Conservation (phyloP, 345 rosid species). For the Murraya paniculata region DNA sequence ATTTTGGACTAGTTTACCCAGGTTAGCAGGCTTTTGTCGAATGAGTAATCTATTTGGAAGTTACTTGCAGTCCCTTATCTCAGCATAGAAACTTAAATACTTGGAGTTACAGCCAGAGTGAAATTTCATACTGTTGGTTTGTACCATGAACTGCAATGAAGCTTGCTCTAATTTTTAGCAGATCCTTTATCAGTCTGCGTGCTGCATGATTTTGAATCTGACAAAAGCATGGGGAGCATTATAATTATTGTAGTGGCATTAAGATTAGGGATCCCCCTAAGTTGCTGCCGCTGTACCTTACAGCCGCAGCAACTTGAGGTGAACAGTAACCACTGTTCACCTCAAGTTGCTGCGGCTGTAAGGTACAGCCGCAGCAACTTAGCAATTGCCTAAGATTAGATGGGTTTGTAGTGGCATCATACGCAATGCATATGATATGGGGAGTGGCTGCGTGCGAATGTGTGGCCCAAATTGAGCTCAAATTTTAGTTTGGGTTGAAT, state of each 20-base stretch:
- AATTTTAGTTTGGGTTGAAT: not conserved
- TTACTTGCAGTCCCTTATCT: conserved; percentile 1
- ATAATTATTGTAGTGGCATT: not conserved
- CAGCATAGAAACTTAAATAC: not conserved
- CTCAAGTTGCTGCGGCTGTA: no score
- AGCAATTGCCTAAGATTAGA: no score
- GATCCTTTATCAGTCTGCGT: not conserved
- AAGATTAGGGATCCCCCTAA: no score
- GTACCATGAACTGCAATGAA: not conserved
- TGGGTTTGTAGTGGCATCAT: no score
- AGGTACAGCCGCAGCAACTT: no score
- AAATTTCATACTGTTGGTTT: not conserved
- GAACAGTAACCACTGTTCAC: no score
- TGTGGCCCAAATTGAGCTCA: not conserved
- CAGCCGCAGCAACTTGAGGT: no score
- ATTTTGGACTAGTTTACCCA: conserved; percentile 3
- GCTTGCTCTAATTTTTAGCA: not conserved
- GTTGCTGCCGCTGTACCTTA: no score
- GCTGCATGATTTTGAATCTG: not conserved
- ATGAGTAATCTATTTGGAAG: not conserved
- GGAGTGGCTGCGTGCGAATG: no score
- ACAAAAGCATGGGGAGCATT: not conserved
- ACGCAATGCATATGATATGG: no score
- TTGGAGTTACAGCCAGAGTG: not conserved
- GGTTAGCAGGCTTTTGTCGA: not conserved